Base-by-base conservation (phyloP, 2,329 filamentous ascomycete genomes). In the Neopestalotiopsis rosae region DNA sequence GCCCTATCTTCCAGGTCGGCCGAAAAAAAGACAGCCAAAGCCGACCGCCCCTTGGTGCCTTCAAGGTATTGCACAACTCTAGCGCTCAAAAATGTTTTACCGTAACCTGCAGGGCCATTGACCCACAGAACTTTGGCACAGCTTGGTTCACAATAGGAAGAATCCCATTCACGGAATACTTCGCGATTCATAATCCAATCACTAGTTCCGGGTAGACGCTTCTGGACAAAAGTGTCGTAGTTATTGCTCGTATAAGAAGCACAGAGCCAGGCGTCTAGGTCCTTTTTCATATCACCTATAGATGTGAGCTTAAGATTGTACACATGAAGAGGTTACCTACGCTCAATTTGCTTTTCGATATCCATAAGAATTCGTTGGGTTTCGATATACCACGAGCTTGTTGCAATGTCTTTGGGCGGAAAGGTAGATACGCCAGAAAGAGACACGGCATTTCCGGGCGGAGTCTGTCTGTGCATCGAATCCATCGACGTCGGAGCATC, bases 71-170 rank as follows among this genome's bases (percentile, higher is more conserved):
- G 59, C 0, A 78, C 66, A 0, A 82, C 42, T 7, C 68, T 72
- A 1, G 80, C 74, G 65, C 77, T 77, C 0, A 81, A 69, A 0
- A 80, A 57, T 0, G 79, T 81, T 68, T 81, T 81, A 1, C 79
- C 79, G 17, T 77, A 80, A 0, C 79, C 76, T 32, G 76, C 68
- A 30, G 72, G 73, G 1, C 77, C 78, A 49, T 77, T 70, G 14
- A 81, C 73, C 79, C 80, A 81, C 0, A 81, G 68, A 1, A 79
- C 0, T 10, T 72, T 74, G 0, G 71, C 17, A 6, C 56, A 13
- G 2, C 32, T 40, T 1, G 52, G 17, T 14, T 61, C 30, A 20
- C 61, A 65, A 38, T 62, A 10, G 59, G 59, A 20, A 62, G 59
- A 62, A 1, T 38, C 14, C 59, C 59, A 62, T 1, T 62, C 59